Conservation (phyloP, 352 stramenopile genomes). For the Globisporangium lucens region DNA sequence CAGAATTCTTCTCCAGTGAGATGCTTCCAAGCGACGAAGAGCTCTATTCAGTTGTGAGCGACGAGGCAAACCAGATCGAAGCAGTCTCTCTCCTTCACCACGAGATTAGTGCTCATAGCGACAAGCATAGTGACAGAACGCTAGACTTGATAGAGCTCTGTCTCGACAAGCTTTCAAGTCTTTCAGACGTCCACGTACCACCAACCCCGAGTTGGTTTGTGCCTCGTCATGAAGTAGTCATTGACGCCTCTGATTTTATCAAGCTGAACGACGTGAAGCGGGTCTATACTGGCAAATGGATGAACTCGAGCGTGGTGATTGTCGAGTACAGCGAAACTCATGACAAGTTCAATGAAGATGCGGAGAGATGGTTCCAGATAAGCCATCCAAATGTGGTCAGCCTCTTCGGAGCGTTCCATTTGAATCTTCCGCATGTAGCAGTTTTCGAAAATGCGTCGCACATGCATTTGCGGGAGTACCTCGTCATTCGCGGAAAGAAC, state of each 20-base stretch:
- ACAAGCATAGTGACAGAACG: slow-evolving; percentile 9
- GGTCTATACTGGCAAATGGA: slow-evolving; percentile 29
- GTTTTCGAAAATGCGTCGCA: slow-evolving; percentile 3
- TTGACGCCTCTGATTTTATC: slow-evolving; percentile 46
- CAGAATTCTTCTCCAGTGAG: not conserved
- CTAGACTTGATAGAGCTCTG: slow-evolving; percentile 9
- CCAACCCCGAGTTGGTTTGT: slow-evolving; percentile 41
- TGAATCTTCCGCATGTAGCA: slow-evolving; percentile 3
- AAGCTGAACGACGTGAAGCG: not conserved
- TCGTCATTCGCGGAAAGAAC: not conserved
- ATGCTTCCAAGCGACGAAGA: slow-evolving; percentile 2
- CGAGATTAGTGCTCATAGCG: slow-evolving; percentile 8
- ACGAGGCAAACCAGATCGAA: not conserved
- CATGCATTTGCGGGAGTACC: not conserved
- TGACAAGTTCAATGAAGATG: slow-evolving; percentile 1
- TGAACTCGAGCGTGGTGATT: slow-evolving; percentile 30
- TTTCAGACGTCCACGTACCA: not conserved
- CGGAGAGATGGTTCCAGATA: slow-evolving; percentile 33
- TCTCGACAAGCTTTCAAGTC: slow-evolving; percentile 2
- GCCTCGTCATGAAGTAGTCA: slow-evolving; percentile 72
- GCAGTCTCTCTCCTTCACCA: slow-evolving; percentile 6
- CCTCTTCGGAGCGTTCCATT: slow-evolving; percentile 21
- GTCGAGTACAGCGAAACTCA: slow-evolving; percentile 2
- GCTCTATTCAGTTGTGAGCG: not conserved
- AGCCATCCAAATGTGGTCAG: slow-evolving; percentile 20